phyloP scores from a whole-genome alignment of 163 green algal species.

The Scenedesmus sp. region DNA sequence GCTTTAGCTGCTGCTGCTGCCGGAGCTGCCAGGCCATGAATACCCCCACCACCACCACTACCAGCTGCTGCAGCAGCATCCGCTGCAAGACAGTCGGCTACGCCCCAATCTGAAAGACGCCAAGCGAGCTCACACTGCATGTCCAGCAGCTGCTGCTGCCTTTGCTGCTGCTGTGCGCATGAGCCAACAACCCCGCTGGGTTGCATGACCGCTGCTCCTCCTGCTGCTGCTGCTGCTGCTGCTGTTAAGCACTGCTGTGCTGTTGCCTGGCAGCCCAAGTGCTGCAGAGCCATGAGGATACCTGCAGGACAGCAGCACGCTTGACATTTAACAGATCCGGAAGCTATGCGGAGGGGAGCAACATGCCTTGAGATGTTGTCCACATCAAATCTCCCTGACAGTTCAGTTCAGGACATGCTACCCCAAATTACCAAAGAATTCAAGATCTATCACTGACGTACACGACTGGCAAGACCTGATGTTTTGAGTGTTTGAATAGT shows the following conservation, averaged over 20 bases:
- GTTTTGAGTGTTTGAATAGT: too few relatives aligned
- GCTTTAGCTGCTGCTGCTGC: background rate
- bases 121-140: conserved; percentile 37
- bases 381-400: too few relatives aligned
- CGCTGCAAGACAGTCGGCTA: background rate
- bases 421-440: too few relatives aligned
- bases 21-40: background rate
- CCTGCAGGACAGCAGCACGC: background rate
- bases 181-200: background rate
- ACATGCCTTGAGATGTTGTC: too few relatives aligned
- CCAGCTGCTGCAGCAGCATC: background rate
- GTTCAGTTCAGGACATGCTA: too few relatives aligned
- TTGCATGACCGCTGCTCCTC: background rate
- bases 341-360: too few relatives aligned
- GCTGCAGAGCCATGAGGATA: conserved; percentile 19
- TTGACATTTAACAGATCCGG: too few relatives aligned
- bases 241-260: conserved; percentile 44
- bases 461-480: too few relatives aligned
- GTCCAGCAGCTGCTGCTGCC: conserved; percentile 24
- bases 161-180: background rate
- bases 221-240: conserved; percentile 36
- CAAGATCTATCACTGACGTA: too few relatives aligned
- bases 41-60: background rate
- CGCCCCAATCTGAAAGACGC: conserved; percentile 18
- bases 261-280: conserved; percentile 48